Base-by-base conservation (phyloP, 164 flowering plant species). In the Umbellularia californica region DNA sequence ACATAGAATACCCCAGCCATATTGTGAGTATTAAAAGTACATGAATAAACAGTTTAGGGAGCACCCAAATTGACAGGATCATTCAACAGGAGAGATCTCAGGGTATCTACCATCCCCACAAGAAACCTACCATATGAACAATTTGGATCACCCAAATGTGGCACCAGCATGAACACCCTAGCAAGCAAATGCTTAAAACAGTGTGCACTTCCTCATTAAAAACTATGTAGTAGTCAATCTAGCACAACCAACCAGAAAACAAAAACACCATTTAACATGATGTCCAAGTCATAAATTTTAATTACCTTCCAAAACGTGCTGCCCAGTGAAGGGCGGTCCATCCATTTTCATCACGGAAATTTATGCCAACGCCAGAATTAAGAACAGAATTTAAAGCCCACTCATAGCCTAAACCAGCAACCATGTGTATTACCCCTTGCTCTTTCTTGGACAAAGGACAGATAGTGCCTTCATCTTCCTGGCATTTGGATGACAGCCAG, bases 311-410 rank as follows among this genome's bases (percentile, higher is more conserved):
- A 76, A 90, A 96, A 22, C 85, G 89, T 69, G 98, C 98, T 73
- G 99, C 99, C 99, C 99, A 96, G 78, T 96, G 99, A 70, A 96
- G 97, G 23, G 99, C 97, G 66, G 97, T 93, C 98, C 97, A 90
- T 14, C 99, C 99, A 76, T 88, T 88, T 13, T 83, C 80, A 72
- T 96, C 99, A 64, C 99, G 99, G 76, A 93, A 93, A 79, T 96
- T 88, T 65, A 96, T 71, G 72, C 84, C 80, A 76, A 96, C 87
- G 58, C 98, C 95, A 81, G 74, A 80, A 66, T 77, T 77, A 15
- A 96, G 87, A 79, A 96, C 81, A 55, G 93, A 84, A 58, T 75
- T 85, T 72, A 96, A 77, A 33, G 98, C 99, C 98, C 99, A 96
- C 82, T 89, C 97, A 84, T 85, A 96, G 30, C 97, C 99, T 84